Conservation (phyloP, 176 grass and related monocot species). For the Cymbopogon citratus region DNA sequence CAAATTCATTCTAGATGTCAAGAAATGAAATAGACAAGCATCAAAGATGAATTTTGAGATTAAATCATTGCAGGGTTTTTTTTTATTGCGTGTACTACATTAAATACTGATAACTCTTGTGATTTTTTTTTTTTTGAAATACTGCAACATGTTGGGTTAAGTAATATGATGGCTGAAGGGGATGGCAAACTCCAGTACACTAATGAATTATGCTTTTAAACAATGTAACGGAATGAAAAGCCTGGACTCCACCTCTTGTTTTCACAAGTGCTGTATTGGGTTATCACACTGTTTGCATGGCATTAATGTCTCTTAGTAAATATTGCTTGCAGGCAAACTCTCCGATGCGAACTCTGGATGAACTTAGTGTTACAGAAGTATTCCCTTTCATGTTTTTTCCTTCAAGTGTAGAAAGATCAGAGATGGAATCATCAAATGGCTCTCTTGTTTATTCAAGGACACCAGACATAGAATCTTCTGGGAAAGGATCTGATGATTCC, state of each 20-base stretch:
- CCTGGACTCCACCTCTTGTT: neutral
- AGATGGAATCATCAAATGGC: conserved; percentile 52
- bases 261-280: neutral
- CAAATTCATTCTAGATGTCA: neutral
- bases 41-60: neutral
- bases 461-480: conserved; percentile 40
- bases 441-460: conserved; percentile 50
- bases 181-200: neutral
- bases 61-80: neutral
- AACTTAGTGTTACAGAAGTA: conserved; percentile 85
- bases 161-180: neutral
- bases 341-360: conserved; percentile 85
- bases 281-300: conserved; percentile 14
- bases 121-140: neutral
- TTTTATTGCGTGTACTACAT: neutral
- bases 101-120: neutral
- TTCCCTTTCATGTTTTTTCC: conserved; percentile 82
- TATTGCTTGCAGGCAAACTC: conserved; percentile 74
- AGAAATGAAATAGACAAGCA: neutral
- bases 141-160: neutral
- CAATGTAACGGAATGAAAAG: neutral
- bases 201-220: neutral
- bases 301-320: neutral
- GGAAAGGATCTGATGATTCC: conserved; percentile 35
- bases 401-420: conserved; percentile 60